phyloP scores from a whole-genome alignment of 2,329 filamentous ascomycete genomes.

The Fusarium buxicola region DNA sequence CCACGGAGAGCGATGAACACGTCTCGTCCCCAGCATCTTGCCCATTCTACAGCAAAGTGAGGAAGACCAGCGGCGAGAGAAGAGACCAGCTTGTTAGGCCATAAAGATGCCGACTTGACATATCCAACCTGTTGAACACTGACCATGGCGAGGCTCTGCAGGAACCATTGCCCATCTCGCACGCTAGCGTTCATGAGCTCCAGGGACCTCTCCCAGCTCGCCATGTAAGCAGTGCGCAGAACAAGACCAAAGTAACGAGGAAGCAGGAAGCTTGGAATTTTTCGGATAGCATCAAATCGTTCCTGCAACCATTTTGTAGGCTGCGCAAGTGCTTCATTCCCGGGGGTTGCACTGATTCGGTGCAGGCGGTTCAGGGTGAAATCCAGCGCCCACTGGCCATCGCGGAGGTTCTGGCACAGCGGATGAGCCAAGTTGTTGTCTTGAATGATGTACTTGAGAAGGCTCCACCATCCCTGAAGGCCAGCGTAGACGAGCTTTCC shows the following conservation, averaged over 20 bases:
- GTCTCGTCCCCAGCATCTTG: constrained; percentile 96
- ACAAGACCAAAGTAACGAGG: constrained; percentile 94
- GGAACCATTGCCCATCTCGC: constrained; percentile 84
- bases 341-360: constrained; percentile 71
- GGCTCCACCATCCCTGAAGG: constrained; percentile 98
- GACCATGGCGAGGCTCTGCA: constrained; percentile 89
- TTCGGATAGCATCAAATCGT: constrained; percentile 86
- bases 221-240: constrained; percentile 86
- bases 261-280: constrained; percentile 87
- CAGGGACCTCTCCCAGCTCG: constrained; percentile 81
- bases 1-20: constrained; percentile 96
- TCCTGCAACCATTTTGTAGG: constrained; percentile 83
- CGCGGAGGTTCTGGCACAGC: constrained; percentile 89
- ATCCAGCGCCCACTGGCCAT: constrained; percentile 93
- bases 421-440: constrained; percentile 95
- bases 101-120: constrained; percentile 90
- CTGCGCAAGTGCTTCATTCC: constrained; percentile 71
- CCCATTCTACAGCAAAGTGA: constrained; percentile 94
- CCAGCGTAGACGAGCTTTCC: constrained; percentile 93
- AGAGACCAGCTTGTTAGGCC: constrained; percentile 85
- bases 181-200: constrained; percentile 83
- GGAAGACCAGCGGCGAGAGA: constrained; percentile 92
- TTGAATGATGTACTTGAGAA: constrained; percentile 83
- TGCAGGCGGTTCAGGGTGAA: constrained; percentile 85
- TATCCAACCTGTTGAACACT: constrained; percentile 91